Percentiles rank a stretch among this genome's conserved stretches.
Evolutionary conservation across 2,329 filamentous ascomycete species (phyloP).

Genomic region (Apiospora saccharicola): DNA sequence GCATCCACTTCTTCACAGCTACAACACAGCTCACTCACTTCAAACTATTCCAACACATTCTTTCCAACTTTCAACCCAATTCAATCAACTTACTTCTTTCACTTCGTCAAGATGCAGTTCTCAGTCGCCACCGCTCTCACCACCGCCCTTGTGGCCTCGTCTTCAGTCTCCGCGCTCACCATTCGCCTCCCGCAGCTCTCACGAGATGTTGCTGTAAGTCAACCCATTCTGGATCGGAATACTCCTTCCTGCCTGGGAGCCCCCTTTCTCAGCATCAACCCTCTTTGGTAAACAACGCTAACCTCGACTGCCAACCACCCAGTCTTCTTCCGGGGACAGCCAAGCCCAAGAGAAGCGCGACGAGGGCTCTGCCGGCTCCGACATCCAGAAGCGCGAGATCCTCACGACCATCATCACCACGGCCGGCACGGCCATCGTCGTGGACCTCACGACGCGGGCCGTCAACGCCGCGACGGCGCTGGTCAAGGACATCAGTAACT

Average conservation of each 20-base stretch:
- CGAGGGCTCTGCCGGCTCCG: background rate
- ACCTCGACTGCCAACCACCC: background rate
- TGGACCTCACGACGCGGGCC: constrained; percentile 28
- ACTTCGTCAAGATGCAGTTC: constrained; percentile 17
- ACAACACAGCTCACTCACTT: background rate
- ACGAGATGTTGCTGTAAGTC: background rate
- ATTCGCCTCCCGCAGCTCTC: background rate
- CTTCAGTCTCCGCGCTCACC: background rate
- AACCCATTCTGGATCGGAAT: background rate
- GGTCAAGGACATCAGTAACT: constrained; percentile 29
- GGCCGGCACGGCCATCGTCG: constrained; percentile 24
- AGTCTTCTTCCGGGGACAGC: background rate
- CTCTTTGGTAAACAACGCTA: background rate
- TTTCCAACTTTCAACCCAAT: background rate
- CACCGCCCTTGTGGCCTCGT: background rate
- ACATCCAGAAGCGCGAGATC: background rate
- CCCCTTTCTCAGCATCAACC: background rate
- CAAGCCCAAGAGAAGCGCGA: background rate
- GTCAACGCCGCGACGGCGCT: background rate
- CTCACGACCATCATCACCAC: constrained; percentile 22
- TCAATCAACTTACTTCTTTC: background rate
- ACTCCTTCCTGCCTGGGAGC: background rate
- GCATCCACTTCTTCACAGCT: background rate
- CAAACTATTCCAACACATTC: background rate
- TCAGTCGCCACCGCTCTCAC: background rate